phyloP scores from a whole-genome alignment of 768 basidiomycete species.

The Vishniacozyma victoriae region DNA sequence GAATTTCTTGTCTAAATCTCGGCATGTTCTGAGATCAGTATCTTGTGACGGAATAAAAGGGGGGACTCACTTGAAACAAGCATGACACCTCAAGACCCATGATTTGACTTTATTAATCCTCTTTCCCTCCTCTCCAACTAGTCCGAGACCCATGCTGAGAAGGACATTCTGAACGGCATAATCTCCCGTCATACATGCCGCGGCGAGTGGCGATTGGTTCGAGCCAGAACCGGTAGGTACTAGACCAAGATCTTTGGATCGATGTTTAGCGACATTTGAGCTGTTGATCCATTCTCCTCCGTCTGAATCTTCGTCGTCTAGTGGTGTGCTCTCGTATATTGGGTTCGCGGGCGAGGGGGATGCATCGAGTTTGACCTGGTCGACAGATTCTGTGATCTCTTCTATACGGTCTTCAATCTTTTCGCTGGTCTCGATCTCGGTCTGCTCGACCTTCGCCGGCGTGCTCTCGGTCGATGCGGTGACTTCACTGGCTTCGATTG shows the following conservation, averaged over 20 bases:
- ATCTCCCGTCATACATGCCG: slow-evolving; percentile 96
- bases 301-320: slow-evolving; percentile 53
- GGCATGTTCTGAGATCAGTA: slow-evolving; percentile 68
- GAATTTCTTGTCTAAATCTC: slow-evolving; percentile 88
- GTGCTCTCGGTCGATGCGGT: neutral
- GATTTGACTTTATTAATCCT: slow-evolving; percentile 84
- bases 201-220: slow-evolving; percentile 49
- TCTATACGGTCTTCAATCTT: slow-evolving; percentile 9
- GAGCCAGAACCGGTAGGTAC: slow-evolving; percentile 52
- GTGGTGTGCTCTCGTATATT: too few relatives aligned
- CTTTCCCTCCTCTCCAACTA: slow-evolving; percentile 85
- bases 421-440: slow-evolving; percentile 26
- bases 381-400: slow-evolving; percentile 8
- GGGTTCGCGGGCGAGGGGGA: neutral
- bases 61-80: slow-evolving; percentile 88
- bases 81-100: slow-evolving; percentile 95
- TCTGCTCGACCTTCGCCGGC: too few relatives aligned
- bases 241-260: slow-evolving; percentile 77
- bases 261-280: slow-evolving; percentile 72
- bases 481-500: neutral
- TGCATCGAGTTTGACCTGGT: slow-evolving; percentile 20
- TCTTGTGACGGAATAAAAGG: neutral
- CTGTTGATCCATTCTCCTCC: slow-evolving; percentile 98
- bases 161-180: slow-evolving; percentile 99
- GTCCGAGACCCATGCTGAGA: slow-evolving; percentile 83